Base-by-base conservation (phyloP, 2,329 filamentous ascomycete species). In the Phaeosphaeriaceae sp. region DNA sequence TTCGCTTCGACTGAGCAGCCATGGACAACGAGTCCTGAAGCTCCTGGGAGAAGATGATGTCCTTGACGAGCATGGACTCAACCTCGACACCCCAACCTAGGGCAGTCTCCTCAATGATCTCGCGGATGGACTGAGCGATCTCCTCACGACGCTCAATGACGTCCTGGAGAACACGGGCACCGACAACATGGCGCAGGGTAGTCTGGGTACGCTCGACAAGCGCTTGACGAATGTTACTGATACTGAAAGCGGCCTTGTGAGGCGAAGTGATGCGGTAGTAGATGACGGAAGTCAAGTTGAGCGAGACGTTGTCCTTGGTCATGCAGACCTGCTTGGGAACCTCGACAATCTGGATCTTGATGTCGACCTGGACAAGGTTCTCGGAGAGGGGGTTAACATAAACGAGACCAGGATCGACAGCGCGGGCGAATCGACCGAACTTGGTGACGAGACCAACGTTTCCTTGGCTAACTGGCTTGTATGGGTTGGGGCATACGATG, bases 271-370 rank as follows among this genome's bases (percentile, higher is more conserved):
- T 94, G 84, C 97, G 93, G 83, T 99, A 99, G 86, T 99, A 99
- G 81, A 99, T 97, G 76, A 99, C 95, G 6, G 92, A 96, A 48
- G 93, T 98, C 67, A 99, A 85, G 71, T 93, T 89, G 44, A 99
- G 85, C 47, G 91, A 96, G 63, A 98, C 95, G 73, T 99, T 99
- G 84, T 99, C 95, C 83, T 98, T 98, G 78, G 95, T 99, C 93
- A 99, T 99, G 85, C 95, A 98, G 62, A 94, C 88, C 81, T 99
- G 95, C 80, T 93, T 89, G 19, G 94, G 94, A 22, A 99, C 95
- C 83, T 99, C 90, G 77, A 96, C 92, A 66, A 97, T 97, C 82
- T 99, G 95, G 70, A 98, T 97, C 88, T 98, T 99, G 82, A 99
- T 95, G 78, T 99, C 95, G 75, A 99, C 90, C 72, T 96, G 92